Base-by-base conservation (phyloP, 2,329 filamentous ascomycete species). In the Chaetomiaceae sp. region DNA sequence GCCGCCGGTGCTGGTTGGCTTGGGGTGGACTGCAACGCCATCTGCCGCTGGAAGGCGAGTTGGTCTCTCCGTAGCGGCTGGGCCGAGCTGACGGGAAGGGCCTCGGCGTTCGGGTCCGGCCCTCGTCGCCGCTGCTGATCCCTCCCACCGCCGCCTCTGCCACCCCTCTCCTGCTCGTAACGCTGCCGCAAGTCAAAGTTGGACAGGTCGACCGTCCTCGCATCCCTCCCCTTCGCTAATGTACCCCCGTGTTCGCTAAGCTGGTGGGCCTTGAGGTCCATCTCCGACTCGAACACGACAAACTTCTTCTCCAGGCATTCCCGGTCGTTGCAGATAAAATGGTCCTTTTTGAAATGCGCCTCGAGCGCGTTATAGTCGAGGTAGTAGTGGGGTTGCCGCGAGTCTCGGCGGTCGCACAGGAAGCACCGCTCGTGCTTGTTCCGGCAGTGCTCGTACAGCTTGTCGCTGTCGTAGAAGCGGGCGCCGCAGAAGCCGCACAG, bases 251-350 rank as follows among this genome's bases (percentile, higher is more conserved):
- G 93, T 48, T 85, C 81, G 60, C 87, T 85, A 9, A 99, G 71
- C 66, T 95, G 89, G 69, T 99, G 93, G 3, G 87, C 93, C 67
- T 97, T 95, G 41, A 99, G 72, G 63, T 99, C 93, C 75, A 99
- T 84, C 63, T 96, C 89, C 0, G 90, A 91, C 49, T 89, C 89
- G 60, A 99, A 99, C 0, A 97, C 93, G 25, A 97, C 87, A 65
- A 97, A 96, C 66, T 96, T 97, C 79, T 96, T 96, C 61, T 97
- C 93, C 63, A 93, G 66, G 63, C 93, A 99, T 64, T 96, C 91
- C 48, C 79, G 77, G 61, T 99, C 90, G 6, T 81, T 68, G 64
- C 93, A 99, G 0, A 91, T 72, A 63, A 85, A 96, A 67, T 99
- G 93, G 51, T 93, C 90, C 59, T 85, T 85, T 56, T 81, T 79